phyloP scores from a whole-genome alignment of 768 basidiomycete genomes.

The Amanita rimosa region DNA sequence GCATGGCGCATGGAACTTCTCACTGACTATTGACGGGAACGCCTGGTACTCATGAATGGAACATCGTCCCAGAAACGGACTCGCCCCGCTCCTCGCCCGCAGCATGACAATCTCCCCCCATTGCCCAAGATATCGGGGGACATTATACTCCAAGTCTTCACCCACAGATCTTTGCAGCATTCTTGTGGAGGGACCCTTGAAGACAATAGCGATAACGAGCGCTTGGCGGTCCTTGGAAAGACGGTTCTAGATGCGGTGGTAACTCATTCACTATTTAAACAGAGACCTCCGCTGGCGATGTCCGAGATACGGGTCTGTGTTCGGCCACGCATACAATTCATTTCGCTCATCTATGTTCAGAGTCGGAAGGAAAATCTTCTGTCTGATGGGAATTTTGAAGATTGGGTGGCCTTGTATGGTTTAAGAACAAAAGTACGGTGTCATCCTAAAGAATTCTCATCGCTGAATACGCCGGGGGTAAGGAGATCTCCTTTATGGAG shows the following conservation, averaged over 20 bases:
- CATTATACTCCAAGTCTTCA: slow-evolving; percentile 55
- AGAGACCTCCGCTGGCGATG: slow-evolving; percentile 37
- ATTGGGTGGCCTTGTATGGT: slow-evolving; percentile 37
- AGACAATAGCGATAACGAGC: slow-evolving; percentile 43
- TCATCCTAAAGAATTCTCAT: slow-evolving; percentile 22
- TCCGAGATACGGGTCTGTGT: slow-evolving; percentile 40
- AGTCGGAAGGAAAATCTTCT: slow-evolving; percentile 23
- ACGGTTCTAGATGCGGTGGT: slow-evolving; percentile 34
- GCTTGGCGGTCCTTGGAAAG: slow-evolving; percentile 40
- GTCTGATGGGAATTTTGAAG: slow-evolving; percentile 30
- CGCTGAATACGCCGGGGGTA: slow-evolving; percentile 31
- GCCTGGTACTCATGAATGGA: slow-evolving; percentile 1
- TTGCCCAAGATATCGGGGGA: slow-evolving; percentile 40
- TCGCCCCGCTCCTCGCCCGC: slow-evolving; percentile 2
- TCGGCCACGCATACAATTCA: slow-evolving; percentile 5
- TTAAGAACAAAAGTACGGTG: slow-evolving; percentile 39
- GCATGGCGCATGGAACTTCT: slow-evolving; percentile 2
- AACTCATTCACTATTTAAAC: slow-evolving; percentile 34
- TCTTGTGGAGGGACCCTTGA: slow-evolving; percentile 20
- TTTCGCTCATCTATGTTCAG: slow-evolving; percentile 8
- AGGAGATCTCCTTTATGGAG: slow-evolving; percentile 9
- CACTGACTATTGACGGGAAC: neutral
- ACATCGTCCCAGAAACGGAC: slow-evolving; percentile 3
- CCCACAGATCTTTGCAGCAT: slow-evolving; percentile 52
- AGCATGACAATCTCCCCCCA: slow-evolving; percentile 19